These are phyloP conservation scores for Elymus sibiricus DNA, from an alignment of 176 grass and related monocot species.

Conservation along the genomic window DNA sequence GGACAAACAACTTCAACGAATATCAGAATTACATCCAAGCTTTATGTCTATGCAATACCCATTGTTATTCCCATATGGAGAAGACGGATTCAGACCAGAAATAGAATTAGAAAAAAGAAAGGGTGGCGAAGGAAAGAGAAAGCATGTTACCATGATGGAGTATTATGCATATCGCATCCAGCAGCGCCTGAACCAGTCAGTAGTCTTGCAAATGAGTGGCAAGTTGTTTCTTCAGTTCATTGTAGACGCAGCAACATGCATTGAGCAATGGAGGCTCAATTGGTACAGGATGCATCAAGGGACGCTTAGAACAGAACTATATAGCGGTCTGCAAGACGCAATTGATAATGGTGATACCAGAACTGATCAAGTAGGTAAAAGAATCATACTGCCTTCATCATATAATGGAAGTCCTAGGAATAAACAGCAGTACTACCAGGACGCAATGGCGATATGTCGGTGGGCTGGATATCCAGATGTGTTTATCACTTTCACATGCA, in stretches of 20 bases:
- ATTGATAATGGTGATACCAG: background rate
- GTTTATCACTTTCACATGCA: conserved; percentile 35
- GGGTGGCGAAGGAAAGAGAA: background rate
- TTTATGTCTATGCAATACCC: conserved; percentile 39
- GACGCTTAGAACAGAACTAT: background rate
- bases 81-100: background rate
- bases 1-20: background rate
- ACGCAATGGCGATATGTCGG: background rate
- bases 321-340: background rate
- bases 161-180: conserved; percentile 28
- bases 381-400: background rate
- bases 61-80: background rate
- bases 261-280: background rate
- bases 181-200: background rate
- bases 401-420: background rate
- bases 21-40: conserved; percentile 13
- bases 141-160: conserved; percentile 23
- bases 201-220: background rate
- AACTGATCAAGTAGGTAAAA: background rate
- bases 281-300: background rate
- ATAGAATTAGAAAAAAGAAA: background rate
- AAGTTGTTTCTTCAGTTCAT: background rate
- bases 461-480: background rate
- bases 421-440: background rate
- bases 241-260: background rate